Conservation (phyloP, 2,329 filamentous ascomycete genomes). For the Aspergillus udagawae region DNA sequence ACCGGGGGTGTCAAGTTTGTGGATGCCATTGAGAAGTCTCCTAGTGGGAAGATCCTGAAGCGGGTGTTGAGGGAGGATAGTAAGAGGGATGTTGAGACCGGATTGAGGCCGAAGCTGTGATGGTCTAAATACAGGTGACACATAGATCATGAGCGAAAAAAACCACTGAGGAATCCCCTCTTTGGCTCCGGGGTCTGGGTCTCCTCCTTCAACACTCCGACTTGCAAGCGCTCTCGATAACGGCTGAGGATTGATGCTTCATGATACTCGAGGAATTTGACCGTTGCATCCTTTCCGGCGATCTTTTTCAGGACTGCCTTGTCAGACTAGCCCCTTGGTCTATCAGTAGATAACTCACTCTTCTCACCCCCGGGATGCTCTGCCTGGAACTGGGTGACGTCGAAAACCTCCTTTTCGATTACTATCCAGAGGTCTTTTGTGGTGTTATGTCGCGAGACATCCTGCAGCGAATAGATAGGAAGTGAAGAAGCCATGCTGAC, state of each 20-base stretch:
- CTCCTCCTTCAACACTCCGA: background rate
- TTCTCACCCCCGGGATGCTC: slow-evolving; percentile 17
- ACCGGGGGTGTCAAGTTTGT: slow-evolving; percentile 46
- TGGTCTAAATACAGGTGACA: background rate
- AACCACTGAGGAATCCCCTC: background rate
- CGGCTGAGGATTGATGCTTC: background rate
- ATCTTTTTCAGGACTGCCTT: slow-evolving; percentile 1
- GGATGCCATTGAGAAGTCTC: slow-evolving; percentile 34
- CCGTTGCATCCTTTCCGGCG: slow-evolving; percentile 2
- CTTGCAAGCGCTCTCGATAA: slow-evolving; percentile 1
- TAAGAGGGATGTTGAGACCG: slow-evolving; percentile 37
- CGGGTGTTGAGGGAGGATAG: slow-evolving; percentile 44
- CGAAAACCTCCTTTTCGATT: slow-evolving; percentile 17
- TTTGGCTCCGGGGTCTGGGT: background rate
- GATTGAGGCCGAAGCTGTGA: background rate
- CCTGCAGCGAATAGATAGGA: background rate
- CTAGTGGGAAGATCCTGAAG: slow-evolving; percentile 43
- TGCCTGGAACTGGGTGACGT: slow-evolving; percentile 16
- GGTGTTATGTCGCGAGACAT: background rate
- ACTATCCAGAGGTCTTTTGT: slow-evolving; percentile 14
- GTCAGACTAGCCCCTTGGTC: background rate
- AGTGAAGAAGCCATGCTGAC: background rate
- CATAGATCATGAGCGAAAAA: background rate
- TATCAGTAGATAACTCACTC: background rate
- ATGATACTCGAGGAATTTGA: slow-evolving; percentile 4